Base-by-base conservation (phyloP, 2,329 filamentous ascomycete genomes). In the Colletotrichum caudatum region DNA sequence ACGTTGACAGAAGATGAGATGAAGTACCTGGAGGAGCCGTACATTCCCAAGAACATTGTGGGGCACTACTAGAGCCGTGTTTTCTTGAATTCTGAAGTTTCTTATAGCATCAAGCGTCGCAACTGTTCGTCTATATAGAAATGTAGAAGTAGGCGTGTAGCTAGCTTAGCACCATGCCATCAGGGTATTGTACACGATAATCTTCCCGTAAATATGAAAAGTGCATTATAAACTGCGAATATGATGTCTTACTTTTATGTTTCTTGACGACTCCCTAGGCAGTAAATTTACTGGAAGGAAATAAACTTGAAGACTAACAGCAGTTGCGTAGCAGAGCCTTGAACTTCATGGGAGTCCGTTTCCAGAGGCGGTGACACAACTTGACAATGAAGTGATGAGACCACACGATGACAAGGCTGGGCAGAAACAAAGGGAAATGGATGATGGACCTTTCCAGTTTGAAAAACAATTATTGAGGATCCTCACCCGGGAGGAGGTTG, bases 51-150 rank as follows among this genome's bases (percentile, higher is more conserved):
- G 53, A 68, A 71, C 12, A 63, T 80, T 35, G 39, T 72, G 9
- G 80, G 80, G 2, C 74, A 74, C 53, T 26, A 51, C 8, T 81
- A 77, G 64, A 48, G 12, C 16, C 3, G n/a, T 9, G 3, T 3
- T 26, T 39, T 11, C n/a, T 35, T 26, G 29, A 39, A 23, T n/a
- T 4, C 11, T 7, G 2, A 11, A 18, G 6, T 11, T 5, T 39
- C 3, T 11, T 8, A n/a, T 7, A 16, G 16, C n/a, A 16, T 23
- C 5, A 8, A 8, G 3, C 11, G 3, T n/a, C 18, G 9, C 33
- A 1, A 7, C 14, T 14, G 6, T n/a, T 12, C 5, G 11, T 23
- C 33, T 37, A 16, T 14, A 14, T 6, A 20, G 1, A 20, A 18
- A 12, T 3, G 6, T 18, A 7, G 8, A 46, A 46, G 1, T 46